These are phyloP conservation scores for Globisporangium spinosum DNA, from an alignment of 352 stramenopile species.

Conservation along the genomic window DNA sequence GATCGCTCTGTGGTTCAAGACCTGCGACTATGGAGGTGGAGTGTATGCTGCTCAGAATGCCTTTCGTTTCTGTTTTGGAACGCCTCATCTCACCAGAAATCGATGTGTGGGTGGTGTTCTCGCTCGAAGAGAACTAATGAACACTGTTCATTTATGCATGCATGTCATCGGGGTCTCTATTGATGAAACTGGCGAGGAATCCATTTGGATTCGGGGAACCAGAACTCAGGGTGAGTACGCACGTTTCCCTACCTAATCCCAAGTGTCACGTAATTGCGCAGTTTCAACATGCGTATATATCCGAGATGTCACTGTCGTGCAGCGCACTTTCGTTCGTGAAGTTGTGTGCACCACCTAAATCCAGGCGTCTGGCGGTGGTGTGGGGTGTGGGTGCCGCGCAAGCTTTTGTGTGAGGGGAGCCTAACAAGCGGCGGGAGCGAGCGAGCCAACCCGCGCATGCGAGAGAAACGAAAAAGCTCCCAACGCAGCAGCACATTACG, in stretches of 20 bases:
- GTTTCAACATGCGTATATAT: neutral
- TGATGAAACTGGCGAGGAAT: no score
- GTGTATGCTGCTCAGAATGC: neutral
- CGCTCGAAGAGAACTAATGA: no score
- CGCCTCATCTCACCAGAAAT: no score
- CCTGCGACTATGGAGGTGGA: neutral
- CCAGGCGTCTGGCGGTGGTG: neutral
- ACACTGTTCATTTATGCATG: no score
- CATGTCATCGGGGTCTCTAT: no score
- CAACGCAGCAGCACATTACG: constrained; percentile 5
- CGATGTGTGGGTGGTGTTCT: no score
- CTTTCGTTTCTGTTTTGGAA: no score
- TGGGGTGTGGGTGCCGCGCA: neutral
- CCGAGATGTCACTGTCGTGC: neutral
- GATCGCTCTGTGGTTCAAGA: neutral
- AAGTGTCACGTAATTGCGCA: neutral
- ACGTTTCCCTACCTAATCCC: neutral
- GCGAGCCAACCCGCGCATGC: neutral
- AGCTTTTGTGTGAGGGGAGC: neutral
- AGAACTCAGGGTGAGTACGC: no score
- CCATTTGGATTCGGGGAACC: no score
- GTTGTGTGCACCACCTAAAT: neutral
- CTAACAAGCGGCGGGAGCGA: neutral
- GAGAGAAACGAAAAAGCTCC: constrained; percentile 16
- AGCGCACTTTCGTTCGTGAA: neutral